Percentiles rank a stretch among this genome's conserved stretches.
These are phyloP conservation scores for Colletotrichum lupini DNA, from an alignment of 2,329 filamentous ascomycete species.

Conservation along the genomic window DNA sequence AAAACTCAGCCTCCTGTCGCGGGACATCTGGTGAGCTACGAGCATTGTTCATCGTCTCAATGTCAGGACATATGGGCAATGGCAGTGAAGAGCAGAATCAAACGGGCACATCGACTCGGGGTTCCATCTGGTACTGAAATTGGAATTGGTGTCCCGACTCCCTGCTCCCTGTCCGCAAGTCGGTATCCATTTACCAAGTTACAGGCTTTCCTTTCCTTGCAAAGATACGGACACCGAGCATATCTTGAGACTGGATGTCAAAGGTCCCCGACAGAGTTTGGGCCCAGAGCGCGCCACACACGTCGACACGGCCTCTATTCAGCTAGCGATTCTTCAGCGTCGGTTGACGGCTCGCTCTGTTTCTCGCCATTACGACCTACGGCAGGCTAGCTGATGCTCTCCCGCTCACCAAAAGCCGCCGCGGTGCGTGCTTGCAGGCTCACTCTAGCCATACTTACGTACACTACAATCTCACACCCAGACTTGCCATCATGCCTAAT, in stretches of 20 bases:
- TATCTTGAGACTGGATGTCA: background rate
- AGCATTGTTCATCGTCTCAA: background rate
- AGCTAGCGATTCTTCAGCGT: slow-evolving; percentile 30
- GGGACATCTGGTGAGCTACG: background rate
- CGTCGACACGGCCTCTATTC: background rate
- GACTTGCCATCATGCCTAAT: background rate
- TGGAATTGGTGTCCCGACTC: background rate
- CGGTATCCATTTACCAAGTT: no score
- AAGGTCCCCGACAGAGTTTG: slow-evolving; percentile 9
- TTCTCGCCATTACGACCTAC: background rate
- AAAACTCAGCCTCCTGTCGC: background rate
- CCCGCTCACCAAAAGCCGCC: slow-evolving; percentile 6
- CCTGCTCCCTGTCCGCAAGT: background rate
- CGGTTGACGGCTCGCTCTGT: background rate
- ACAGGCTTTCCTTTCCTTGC: background rate
- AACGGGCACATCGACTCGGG: background rate
- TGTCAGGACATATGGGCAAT: background rate
- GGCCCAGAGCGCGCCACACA: slow-evolving; percentile 9
- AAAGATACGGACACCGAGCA: background rate
- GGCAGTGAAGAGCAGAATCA: background rate
- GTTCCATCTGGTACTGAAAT: background rate
- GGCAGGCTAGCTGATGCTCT: slow-evolving; percentile 10
- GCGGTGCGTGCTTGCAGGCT: background rate
- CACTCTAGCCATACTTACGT: background rate
- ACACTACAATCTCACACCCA: background rate